Evolutionary conservation across 192 early-diverging fungal genomes (phyloP), one percentile per base, ranked within the genome.

Genomic region (Coemansia guatemalensis): DNA sequence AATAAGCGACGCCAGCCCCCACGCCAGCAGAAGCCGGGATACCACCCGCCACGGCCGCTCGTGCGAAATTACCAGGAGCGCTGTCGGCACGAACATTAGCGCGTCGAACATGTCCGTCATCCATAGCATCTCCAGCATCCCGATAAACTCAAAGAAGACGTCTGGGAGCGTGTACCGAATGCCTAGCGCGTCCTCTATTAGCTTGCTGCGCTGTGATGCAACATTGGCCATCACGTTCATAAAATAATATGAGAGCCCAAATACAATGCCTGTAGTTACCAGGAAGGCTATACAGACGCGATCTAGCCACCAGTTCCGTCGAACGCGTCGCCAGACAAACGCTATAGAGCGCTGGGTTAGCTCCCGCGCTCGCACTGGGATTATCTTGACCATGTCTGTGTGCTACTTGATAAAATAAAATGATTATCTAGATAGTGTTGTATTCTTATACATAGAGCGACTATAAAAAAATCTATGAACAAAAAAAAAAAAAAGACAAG

Each of bases 181-280:
- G 20, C 78, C 78, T 30, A 81, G 64, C 33, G n/a, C 29, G 58
- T 77, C 68, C 53, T 72, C 72, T 8, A 78, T 65, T 9, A 72
- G 61, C 49, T 69, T 79, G 67, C 82, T 84, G 49, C 85, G 81
- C 62, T 84, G 74, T 22, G 83, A 85, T 0, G 87, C 87, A 7
- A 86, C 71, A 53, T 87, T 88, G 47, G 87, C 87, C 82, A 85
- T 82, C 41, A 87, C 83, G 65, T 85, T 85, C 86, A 83, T 83
- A 32, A 83, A 80, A 60, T 83, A 83, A 58, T 83, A 83, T 35
- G 77, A 69, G 7, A 80, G 52, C 14, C 73, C 82, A 56, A 80
- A 83, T 8, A 65, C 30, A 8, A 59, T 8, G 17, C 60, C 69
- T 0, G 70, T 48, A 23, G n/a, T 21, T 1, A 63, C 65, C 0